These are phyloP conservation scores for Ascodesmis nigricans DNA, from an alignment of 495 filamentous ascomycete species.

Conservation along the genomic window DNA sequence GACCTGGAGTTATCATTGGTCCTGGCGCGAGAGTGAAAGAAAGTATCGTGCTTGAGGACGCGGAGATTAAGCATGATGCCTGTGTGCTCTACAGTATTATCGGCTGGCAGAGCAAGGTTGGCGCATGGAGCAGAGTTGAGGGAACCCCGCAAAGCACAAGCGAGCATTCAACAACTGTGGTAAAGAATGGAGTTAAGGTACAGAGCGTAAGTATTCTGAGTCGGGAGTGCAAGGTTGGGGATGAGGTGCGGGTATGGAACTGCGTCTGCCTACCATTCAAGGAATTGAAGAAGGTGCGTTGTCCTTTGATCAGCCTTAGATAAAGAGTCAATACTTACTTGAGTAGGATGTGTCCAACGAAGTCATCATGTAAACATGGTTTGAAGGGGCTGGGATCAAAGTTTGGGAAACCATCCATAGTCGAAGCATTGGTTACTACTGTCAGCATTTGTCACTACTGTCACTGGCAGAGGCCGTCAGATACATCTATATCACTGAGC, in stretches of 20 bases:
- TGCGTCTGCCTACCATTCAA: constrained; percentile 96
- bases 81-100: constrained; percentile 94
- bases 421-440: too few relatives aligned
- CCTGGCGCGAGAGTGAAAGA: constrained; percentile 87
- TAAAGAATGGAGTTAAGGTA: constrained; percentile 95
- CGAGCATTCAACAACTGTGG: constrained; percentile 79
- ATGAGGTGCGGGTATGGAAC: constrained; percentile 95
- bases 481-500: too few relatives aligned
- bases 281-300: constrained; percentile 86
- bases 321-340: neutral
- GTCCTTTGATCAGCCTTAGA: neutral
- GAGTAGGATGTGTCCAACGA: constrained; percentile 72
- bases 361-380: constrained; percentile 67
- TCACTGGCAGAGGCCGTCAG: too few relatives aligned
- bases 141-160: constrained; percentile 75
- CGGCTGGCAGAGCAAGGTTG: constrained; percentile 87
- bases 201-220: constrained; percentile 96
- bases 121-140: constrained; percentile 93
- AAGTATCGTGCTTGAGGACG: constrained; percentile 82
- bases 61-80: constrained; percentile 91
- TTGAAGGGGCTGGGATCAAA: neutral
- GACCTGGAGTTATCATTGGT: constrained; percentile 62
- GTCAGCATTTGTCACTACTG: too few relatives aligned
- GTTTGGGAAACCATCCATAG: constrained; percentile 11
- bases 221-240: constrained; percentile 85